phyloP scores from a whole-genome alignment of 2,329 filamentous ascomycete genomes.

The Aspergillus oerlinghausenensis region DNA sequence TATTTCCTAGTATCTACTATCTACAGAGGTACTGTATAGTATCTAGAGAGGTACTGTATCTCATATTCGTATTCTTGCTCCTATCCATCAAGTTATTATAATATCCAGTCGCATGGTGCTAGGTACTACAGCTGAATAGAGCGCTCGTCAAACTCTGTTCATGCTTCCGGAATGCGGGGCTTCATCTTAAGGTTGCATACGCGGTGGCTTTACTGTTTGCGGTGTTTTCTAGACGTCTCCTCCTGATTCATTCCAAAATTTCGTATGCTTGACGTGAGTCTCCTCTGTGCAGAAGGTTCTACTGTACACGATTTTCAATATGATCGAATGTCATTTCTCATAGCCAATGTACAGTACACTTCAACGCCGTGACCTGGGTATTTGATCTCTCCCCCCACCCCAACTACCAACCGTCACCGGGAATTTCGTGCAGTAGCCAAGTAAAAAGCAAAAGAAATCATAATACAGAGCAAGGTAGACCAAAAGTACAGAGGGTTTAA shows the following conservation, averaged over 20 bases:
- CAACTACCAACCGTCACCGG: not conserved
- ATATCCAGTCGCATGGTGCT: no score
- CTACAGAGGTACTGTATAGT: no score
- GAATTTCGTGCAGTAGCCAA: not conserved
- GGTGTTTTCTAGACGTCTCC: not conserved
- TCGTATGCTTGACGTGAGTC: no score
- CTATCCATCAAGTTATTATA: no score
- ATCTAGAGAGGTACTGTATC: no score
- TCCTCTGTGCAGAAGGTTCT: not conserved
- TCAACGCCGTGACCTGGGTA: not conserved
- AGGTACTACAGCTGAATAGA: no score
- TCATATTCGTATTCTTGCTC: no score
- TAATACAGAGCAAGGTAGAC: slow-evolving; percentile 1
- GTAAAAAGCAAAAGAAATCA: slow-evolving; percentile 1
- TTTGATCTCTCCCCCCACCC: no score
- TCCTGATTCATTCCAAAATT: no score
- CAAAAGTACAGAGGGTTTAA: slow-evolving; percentile 6
- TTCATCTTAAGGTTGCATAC: not conserved
- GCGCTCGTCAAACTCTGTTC: not conserved
- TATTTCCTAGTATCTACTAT: no score
- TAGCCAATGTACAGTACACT: not conserved
- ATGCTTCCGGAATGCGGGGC: not conserved
- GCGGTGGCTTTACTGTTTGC: not conserved
- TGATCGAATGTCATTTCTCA: not conserved
- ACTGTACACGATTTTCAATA: not conserved